A percentile compares a stretch with the other conserved stretches of the same genome.
phyloP scores from a whole-genome alignment of 2,329 filamentous ascomycete species.

The Exophiala alcalophila region DNA sequence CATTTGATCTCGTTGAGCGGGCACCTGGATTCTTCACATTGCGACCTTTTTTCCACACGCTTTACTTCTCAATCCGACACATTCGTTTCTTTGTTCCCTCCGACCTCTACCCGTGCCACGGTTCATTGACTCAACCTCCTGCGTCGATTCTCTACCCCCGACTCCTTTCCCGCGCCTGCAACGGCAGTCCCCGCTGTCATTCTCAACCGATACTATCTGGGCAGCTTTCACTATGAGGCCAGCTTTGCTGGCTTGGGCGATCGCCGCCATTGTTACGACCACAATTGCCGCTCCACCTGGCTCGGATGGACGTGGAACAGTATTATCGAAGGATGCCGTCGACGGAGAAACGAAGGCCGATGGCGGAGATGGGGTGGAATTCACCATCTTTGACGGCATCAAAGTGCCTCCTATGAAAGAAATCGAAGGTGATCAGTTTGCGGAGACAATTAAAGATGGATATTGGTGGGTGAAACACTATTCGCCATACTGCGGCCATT shows the following conservation, averaged over 20 bases:
- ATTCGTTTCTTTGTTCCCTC: too few species aligned
- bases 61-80: too few species aligned
- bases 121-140: too few species aligned
- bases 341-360: slow-evolving; percentile 27
- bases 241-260: slow-evolving; percentile 29
- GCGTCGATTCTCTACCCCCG: background rate
- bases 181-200: background rate
- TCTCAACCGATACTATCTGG: slow-evolving; percentile 6
- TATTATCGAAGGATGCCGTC: slow-evolving; percentile 22
- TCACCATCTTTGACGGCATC: slow-evolving; percentile 51
- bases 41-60: too few species aligned
- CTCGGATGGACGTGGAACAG: slow-evolving; percentile 12
- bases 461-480: slow-evolving; percentile 56
- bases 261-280: slow-evolving; percentile 20
- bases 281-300: slow-evolving; percentile 23
- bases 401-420: slow-evolving; percentile 51
- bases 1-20: too few species aligned
- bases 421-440: slow-evolving; percentile 48
- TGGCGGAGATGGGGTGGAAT: slow-evolving; percentile 32
- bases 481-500: slow-evolving; percentile 63
- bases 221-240: slow-evolving; percentile 27
- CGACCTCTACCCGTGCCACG: too few species aligned
- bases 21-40: too few species aligned
- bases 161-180: slow-evolving; percentile 2
- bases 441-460: slow-evolving; percentile 49